Evolutionary conservation across 306 rosid genomes (phyloP), one percentile per base, ranked within the genome.

Genomic region (Rosa persica): DNA sequence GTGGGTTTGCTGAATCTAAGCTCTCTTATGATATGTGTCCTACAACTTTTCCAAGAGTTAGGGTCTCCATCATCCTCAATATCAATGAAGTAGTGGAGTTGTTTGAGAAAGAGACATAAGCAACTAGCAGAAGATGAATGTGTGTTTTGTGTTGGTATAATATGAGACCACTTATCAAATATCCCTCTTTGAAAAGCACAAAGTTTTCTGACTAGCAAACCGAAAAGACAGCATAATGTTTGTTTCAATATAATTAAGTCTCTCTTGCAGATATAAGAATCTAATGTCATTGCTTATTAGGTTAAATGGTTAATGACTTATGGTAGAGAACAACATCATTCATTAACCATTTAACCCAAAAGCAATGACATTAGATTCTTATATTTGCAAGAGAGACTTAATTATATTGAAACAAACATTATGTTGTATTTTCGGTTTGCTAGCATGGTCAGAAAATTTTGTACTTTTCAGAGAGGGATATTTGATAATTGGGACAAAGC

Each of bases 21-120:
- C 34, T 30, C 34, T 30, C 34, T 30, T 30, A 30, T 30, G 34
- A 30, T 30, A 30, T 30, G 34, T 94, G 97, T 81, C 97, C 98
- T 72, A 90, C 92, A 27, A 94, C 97, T 82, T 95, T 78, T 62
- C 93, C 98, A 47, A 90, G 84, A 70, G 65, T 39, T 6, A 90
- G 84, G 70, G 97, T 81, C 76, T 92, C 95, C 79, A 86, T 79
- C 55, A 44, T 44, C 80, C 93, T 85, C 68, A 96, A 86, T 86
- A 88, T 86, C 5, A 16, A 64, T 34, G 10, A 6, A 30, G 3
- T 5, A 64, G 17, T 64, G 69, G 12, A 15, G 19, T 23, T 30
- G 20, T n/a, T 19, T 8, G 3, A 13, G 42, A 17, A 40, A 57
- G 36, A 20, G 77, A 61, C 13, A 0, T 15, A 30, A 30, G 68